Evolutionary conservation across 148 eudicot genomes (phyloP), one percentile per base, ranked within the genome.

Genomic region (Gaultheria prostrata): DNA sequence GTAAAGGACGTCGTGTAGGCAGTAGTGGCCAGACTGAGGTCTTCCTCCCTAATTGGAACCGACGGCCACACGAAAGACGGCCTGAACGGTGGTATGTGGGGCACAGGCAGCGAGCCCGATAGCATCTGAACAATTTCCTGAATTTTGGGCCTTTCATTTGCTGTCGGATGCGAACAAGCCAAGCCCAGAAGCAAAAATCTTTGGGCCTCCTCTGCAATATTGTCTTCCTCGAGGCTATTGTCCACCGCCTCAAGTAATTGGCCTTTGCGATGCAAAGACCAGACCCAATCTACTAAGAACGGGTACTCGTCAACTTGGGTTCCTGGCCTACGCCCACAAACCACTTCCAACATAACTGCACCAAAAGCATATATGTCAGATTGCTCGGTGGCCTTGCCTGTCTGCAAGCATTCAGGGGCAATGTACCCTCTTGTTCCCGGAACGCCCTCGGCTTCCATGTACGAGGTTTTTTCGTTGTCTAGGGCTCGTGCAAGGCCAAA

Each of bases 331-430:
- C 73, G 88, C 0, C 98, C 98, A 63, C 91, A 90, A 0, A 90
- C 94, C 0, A 93, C 93, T 72, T 95, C 98, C 21, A 95, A 82
- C 24, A 92, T 26, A 24, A 61, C 69, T n/a, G 69, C 69, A 9
- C 69, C 69, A 2, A 61, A 61, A 61, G 30, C 69, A 24, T 61
- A 61, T 61, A 61, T 13, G n/a, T 61, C 69, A 61, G 69, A 61
- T 24, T 92, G 93, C 53, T 90, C 87, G 17, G 97, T 92, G 18
- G 98, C 95, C 71, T 90, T 92, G 39, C 98, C 95, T 0, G 97
- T 94, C 89, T 90, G 95, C 86, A 93, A 91, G 86, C 92, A 93
- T 84, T 95, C 98, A 0, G 98, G 98, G 6, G 98, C 98, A 1
- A 95, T 93, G 89, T 95, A 95, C 1, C 98, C 98, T 85, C 90